Conservation (phyloP, 2,329 filamentous ascomycete species). For the Cryphonectria japonica region DNA sequence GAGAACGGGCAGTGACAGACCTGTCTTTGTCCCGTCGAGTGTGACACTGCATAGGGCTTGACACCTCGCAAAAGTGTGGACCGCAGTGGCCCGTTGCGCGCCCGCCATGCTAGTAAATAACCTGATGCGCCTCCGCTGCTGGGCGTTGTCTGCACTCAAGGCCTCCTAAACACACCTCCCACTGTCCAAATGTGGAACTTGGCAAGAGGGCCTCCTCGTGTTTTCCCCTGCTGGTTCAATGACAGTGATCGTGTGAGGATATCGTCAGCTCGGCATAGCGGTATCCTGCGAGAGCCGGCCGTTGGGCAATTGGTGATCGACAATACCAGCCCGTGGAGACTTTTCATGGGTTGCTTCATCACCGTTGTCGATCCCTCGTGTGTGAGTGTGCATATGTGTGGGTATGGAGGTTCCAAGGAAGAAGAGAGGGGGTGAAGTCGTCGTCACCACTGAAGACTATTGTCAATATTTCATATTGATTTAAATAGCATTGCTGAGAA, state of each 20-base stretch:
- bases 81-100: neutral
- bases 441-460: constrained; percentile 23
- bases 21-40: neutral
- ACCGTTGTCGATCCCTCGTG: neutral
- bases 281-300: neutral
- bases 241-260: neutral
- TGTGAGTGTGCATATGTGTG: no score
- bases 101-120: neutral
- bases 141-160: neutral
- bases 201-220: neutral
- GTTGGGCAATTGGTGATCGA: neutral
- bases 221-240: neutral
- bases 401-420: neutral
- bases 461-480: constrained; percentile 27
- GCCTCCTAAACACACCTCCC: neutral
- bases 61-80: constrained; percentile 9
- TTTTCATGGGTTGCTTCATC: neutral
- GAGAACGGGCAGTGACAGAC: neutral
- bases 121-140: neutral
- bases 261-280: neutral
- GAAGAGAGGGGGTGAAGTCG: constrained; percentile 4
- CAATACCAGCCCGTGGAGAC: neutral
- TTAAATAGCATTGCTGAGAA: constrained; percentile 7
- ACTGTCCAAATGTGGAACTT: neutral
- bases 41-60: constrained; percentile 13